Evolutionary conservation across 768 basidiomycete genomes (phyloP).

Genomic region (Podaxis pistillaris): DNA sequence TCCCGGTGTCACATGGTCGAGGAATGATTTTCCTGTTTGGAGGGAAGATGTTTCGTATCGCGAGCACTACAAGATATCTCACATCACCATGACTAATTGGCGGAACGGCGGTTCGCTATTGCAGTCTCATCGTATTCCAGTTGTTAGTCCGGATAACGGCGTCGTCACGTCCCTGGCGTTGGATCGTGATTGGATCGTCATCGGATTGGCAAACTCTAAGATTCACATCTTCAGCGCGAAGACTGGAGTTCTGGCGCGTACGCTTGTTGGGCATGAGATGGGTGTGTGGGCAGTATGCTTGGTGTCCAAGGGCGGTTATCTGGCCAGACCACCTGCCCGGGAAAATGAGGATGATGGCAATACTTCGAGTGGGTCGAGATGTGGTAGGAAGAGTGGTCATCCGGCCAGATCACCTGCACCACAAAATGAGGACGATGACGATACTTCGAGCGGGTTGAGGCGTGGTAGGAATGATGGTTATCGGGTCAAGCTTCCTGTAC

Average conservation of each 20-base stretch:
- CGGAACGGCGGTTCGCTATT: constrained; percentile 70
- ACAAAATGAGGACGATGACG: constrained; percentile 5
- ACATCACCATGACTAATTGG: constrained; percentile 78
- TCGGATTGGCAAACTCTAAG: constrained; percentile 82
- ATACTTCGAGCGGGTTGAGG: not conserved
- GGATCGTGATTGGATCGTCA: constrained; percentile 80
- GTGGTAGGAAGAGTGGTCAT: not conserved
- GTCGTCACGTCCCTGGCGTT: constrained; percentile 88
- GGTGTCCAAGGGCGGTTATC: constrained; percentile 60
- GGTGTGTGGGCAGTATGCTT: constrained; percentile 95
- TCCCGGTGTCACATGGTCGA: not conserved
- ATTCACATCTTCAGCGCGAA: constrained; percentile 83
- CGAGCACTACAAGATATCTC: constrained; percentile 69
- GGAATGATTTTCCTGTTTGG: constrained; percentile 6
- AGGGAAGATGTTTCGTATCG: constrained; percentile 55
- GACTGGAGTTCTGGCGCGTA: constrained; percentile 73
- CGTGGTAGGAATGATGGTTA: constrained; percentile 42
- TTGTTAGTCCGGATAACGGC: constrained; percentile 44
- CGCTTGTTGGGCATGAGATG: constrained; percentile 78
- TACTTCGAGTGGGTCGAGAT: not conserved
- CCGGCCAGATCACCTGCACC: not conserved
- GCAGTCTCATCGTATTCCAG: constrained; percentile 55
- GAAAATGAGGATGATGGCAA: not conserved
- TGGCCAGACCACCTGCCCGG: not conserved
- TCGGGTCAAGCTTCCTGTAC: not conserved